These are phyloP conservation scores for Helianthus tuberosus DNA, from an alignment of 129 eudicot species.

Conservation along the genomic window DNA sequence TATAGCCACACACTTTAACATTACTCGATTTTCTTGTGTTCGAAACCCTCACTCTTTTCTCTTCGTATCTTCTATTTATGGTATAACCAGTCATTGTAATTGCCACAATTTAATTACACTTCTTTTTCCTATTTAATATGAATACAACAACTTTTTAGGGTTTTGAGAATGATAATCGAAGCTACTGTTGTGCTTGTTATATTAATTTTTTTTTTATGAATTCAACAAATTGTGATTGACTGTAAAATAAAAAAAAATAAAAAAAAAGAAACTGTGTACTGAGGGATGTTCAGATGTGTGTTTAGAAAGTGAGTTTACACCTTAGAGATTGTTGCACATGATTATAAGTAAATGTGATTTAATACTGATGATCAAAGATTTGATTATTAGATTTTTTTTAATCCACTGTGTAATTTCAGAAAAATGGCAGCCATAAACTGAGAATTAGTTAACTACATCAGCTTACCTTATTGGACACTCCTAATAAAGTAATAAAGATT, in stretches of 20 bases:
- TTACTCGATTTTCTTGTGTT: background rate
- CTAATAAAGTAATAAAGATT: too few species aligned
- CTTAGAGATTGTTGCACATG: background rate
- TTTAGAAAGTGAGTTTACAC: background rate
- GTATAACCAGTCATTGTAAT: background rate
- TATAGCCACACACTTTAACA: too few species aligned
- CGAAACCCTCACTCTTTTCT: background rate
- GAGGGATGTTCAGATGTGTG: background rate
- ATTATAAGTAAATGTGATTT: background rate
- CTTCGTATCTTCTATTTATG: slow-evolving; percentile 2
- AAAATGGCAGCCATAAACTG: too few species aligned
- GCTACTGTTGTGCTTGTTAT: slow-evolving; percentile 2
- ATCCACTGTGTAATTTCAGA: too few species aligned
- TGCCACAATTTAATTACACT: background rate
- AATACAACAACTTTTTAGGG: slow-evolving; percentile 11
- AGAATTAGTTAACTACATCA: too few species aligned
- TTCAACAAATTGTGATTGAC: background rate
- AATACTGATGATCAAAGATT: background rate
- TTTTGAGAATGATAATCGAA: slow-evolving; percentile 12
- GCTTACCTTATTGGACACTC: too few species aligned
- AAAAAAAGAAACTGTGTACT: too few species aligned
- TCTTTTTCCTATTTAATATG: background rate
- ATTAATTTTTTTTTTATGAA: background rate
- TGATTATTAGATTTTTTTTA: too few species aligned
- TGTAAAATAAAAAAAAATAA: too few species aligned